Evolutionary conservation across 176 grass and related monocot species (phyloP).

Genomic region (Rhynchospora pubera): DNA sequence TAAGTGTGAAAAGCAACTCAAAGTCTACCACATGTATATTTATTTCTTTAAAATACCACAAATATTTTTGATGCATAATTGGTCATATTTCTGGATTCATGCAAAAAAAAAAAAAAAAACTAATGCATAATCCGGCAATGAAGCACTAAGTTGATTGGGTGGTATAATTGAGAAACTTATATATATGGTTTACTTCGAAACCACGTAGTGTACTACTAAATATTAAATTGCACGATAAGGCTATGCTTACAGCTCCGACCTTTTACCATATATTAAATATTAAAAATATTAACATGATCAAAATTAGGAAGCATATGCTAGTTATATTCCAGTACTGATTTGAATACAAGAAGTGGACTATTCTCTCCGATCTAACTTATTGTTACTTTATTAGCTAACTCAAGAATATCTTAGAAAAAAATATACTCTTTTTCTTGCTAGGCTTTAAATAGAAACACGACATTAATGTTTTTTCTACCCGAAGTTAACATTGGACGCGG

Average conservation of each 20-base stretch:
- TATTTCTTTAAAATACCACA: neutral
- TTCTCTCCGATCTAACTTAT: conserved; percentile 2
- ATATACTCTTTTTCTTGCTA: neutral
- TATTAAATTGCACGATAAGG: neutral
- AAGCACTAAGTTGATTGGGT: neutral
- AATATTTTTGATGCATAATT: no score
- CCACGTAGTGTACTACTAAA: neutral
- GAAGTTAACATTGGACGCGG: no score
- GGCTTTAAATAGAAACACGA: neutral
- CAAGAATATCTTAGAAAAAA: neutral
- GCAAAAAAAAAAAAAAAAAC: neutral
- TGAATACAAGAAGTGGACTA: neutral
- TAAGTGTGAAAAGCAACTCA: neutral
- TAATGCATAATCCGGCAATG: neutral
- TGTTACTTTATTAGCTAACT: neutral
- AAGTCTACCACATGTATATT: neutral
- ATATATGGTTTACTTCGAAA: neutral
- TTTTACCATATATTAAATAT: neutral
- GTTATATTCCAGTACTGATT: conserved; percentile 14
- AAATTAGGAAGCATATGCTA: conserved; percentile 17
- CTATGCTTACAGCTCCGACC: neutral
- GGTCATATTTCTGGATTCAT: neutral
- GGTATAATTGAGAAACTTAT: neutral
- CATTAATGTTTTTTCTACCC: neutral
- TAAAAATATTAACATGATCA: neutral